Evolutionary conservation across 2,329 filamentous ascomycete genomes (phyloP).

Genomic region (Arthrobotrys sphaeroides): DNA sequence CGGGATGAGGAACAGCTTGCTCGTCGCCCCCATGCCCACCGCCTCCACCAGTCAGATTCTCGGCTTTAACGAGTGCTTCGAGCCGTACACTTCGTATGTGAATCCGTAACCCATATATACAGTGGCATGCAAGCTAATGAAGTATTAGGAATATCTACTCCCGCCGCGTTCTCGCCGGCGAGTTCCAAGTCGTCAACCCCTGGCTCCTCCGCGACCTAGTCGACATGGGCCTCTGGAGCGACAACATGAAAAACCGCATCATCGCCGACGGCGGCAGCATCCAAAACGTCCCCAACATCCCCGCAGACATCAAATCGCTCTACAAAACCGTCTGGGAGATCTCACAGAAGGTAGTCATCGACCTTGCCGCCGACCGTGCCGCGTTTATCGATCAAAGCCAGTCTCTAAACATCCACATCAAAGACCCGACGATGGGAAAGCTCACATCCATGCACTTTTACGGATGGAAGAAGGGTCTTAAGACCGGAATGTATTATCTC

Average conservation of each 20-base stretch:
- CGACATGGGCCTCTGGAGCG: slow-evolving; percentile 96
- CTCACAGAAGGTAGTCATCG: slow-evolving; percentile 90
- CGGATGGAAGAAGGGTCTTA: slow-evolving; percentile 98
- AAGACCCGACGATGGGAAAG: slow-evolving; percentile 99
- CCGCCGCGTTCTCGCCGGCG: slow-evolving; percentile 93
- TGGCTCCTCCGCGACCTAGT: slow-evolving; percentile 98
- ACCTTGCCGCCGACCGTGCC: slow-evolving; percentile 96
- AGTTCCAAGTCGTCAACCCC: slow-evolving; percentile 99
- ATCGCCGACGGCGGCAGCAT: slow-evolving; percentile 96
- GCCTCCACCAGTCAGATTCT: slow-evolving; percentile 97
- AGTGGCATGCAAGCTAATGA: not conserved
- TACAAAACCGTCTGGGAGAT: slow-evolving; percentile 99
- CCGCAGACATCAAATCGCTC: slow-evolving; percentile 90
- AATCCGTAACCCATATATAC: not conserved
- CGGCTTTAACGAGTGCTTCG: slow-evolving; percentile 99
- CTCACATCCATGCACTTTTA: slow-evolving; percentile 99
- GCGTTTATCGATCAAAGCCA: slow-evolving; percentile 99
- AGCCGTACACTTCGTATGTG: slow-evolving; percentile 85
- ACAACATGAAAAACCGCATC: slow-evolving; percentile 99
- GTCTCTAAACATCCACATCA: slow-evolving; percentile 99
- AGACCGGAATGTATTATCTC: slow-evolving; percentile 99
- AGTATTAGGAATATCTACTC: slow-evolving; percentile 84
- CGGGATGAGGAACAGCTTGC: slow-evolving; percentile 92
- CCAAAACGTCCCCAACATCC: slow-evolving; percentile 96
- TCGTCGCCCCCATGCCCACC: slow-evolving; percentile 97